Percentiles rank a stretch among this genome's conserved stretches.
Conservation (phyloP, 2,329 filamentous ascomycete genomes). For the Colletotrichum melonis region DNA sequence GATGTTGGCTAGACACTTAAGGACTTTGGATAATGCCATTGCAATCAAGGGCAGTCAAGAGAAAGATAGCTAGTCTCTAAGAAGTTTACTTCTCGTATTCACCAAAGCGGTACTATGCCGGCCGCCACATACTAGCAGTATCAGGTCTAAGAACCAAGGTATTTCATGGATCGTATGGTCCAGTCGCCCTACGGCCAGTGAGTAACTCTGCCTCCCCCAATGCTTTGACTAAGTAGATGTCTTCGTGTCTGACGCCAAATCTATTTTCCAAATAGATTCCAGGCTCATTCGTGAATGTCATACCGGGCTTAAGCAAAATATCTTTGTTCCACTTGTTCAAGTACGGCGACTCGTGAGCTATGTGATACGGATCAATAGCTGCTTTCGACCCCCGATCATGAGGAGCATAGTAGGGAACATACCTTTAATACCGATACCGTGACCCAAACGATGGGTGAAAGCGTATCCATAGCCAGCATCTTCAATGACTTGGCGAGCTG, state of each 20-base stretch:
- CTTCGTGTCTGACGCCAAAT: slow-evolving; percentile 73
- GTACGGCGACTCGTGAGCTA: slow-evolving; percentile 72
- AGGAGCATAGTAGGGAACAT: too few species aligned
- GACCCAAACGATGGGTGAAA: slow-evolving; percentile 72
- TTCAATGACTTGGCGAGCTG: slow-evolving; percentile 67
- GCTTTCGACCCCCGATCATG: too few species aligned
- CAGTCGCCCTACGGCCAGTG: slow-evolving; percentile 61
- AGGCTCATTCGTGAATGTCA: slow-evolving; percentile 73
- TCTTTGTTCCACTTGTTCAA: slow-evolving; percentile 70
- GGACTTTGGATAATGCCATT: too few species aligned
- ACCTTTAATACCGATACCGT: slow-evolving; percentile 72
- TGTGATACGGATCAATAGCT: neutral
- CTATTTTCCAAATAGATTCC: slow-evolving; percentile 70
- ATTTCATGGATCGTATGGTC: slow-evolving; percentile 62
- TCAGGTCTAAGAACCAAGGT: too few species aligned
- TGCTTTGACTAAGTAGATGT: slow-evolving; percentile 68
- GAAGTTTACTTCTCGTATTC: too few species aligned
- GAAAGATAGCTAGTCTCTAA: too few species aligned
- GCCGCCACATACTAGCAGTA: too few species aligned
- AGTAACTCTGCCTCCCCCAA: slow-evolving; percentile 65
- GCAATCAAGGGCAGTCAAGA: too few species aligned
- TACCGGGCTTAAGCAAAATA: slow-evolving; percentile 61
- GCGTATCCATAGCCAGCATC: slow-evolving; percentile 67
- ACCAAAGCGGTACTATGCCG: too few species aligned
- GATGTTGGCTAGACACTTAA: too few species aligned